Base-by-base conservation (phyloP, 352 stramenopile species). In the Phytophthora rubi region DNA sequence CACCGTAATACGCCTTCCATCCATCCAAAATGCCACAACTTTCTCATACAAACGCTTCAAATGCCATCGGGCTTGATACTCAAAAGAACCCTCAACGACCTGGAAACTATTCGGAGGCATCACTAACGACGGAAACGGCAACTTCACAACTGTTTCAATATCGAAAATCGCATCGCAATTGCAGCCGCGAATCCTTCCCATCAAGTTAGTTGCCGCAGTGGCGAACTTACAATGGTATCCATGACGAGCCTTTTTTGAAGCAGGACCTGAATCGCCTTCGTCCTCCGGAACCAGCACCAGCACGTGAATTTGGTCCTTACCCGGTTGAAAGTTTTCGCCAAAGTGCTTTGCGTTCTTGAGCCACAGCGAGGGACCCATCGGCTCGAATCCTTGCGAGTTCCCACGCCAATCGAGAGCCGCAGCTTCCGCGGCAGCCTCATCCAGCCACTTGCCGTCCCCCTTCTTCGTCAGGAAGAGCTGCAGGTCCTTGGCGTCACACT, bases 41-140 rank as follows among this genome's bases (percentile, higher is more conserved):
- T 53, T 32, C 28, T 53, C 47, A 32, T 53, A 32, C 13, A 53
- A 18, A n/a, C n/a, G 8, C 21, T 53, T 53, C 21, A 53, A 32
- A 7, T 48, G 9, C 16, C 9, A 48, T 18, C 12, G 10, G 1
- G 12, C 47, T 53, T 53, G 47, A 53, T 53, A 53, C 47, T 26
- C 13, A 35, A 53, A 53, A 32, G 16, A 28, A n/a, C 18, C n/a
- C 13, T 35, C 21, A 53, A 13, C 16, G 47, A 53, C 0, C 47
- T 53, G n/a, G 18, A 53, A 53, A 9, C 47, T 1, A 32, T 32
- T 53, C 47, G 47, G n/a, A 35, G 8, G 18, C 10, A 15, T 6
- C 47, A 53, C 8, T 32, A 32, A 32, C 47, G 47, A 53, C 2
- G 47, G 47, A 32, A 53, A 53, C 18, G 47, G 47, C 47, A 53